phyloP scores from a whole-genome alignment of 495 filamentous ascomycete species.

The Trichocladium uniseriatum region DNA sequence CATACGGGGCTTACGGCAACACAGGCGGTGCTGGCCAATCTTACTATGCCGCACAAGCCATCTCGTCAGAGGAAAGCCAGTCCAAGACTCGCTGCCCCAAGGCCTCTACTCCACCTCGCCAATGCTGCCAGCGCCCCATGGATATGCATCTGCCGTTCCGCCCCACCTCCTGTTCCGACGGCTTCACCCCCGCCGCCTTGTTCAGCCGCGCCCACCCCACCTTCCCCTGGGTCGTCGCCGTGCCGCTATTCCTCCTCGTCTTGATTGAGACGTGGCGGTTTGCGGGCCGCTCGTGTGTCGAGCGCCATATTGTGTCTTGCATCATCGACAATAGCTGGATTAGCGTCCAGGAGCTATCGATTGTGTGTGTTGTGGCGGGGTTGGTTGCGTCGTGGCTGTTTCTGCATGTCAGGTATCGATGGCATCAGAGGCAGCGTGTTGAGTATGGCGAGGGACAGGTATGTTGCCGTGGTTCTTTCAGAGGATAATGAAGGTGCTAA shows the following conservation, averaged over 20 bases:
- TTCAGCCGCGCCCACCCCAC: no score
- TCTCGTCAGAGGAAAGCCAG: no score
- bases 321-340: neutral
- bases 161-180: no score
- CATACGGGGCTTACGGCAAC: neutral
- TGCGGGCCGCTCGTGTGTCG: neutral
- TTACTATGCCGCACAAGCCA: neutral
- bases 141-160: no score
- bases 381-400: conserved; percentile 9
- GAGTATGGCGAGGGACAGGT: no score
- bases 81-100: no score
- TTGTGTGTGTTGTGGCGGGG: conserved; percentile 5
- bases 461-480: no score
- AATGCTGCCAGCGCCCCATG: no score
- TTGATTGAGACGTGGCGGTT: neutral
- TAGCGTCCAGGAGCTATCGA: conserved; percentile 2
- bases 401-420: conserved; percentile 2
- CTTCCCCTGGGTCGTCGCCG: neutral
- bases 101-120: no score
- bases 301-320: neutral
- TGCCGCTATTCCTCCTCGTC: neutral
- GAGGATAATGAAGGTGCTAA: neutral
- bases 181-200: no score
- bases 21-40: neutral
- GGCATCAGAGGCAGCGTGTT: neutral